Conservation (phyloP, 352 stramenopile species). For the Pilasporangium apinafurcum region DNA sequence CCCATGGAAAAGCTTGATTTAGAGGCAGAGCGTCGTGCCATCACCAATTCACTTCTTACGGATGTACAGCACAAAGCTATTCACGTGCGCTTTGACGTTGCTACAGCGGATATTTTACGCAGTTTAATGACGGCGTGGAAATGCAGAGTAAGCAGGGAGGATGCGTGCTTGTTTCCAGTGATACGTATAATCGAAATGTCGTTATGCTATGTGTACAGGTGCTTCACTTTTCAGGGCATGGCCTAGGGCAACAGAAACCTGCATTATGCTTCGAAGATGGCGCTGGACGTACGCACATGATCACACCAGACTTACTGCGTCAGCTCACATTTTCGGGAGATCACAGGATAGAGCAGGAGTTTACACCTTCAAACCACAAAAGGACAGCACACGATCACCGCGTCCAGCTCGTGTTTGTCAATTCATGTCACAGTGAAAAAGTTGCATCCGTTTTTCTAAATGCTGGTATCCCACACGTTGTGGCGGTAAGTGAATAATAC, state of each 20-base stretch:
- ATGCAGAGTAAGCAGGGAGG: no score
- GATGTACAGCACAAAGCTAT: conserved; percentile 73
- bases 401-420: conserved; percentile 77
- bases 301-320: conserved; percentile 53
- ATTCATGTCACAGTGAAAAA: conserved; percentile 80
- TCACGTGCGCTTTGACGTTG: conserved; percentile 72
- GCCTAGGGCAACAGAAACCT: conserved; percentile 52
- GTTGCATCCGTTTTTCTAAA: conserved; percentile 86
- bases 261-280: conserved; percentile 80
- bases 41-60: conserved; percentile 61
- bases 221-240: conserved; percentile 77
- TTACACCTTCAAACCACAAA: no score
- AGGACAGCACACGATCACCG: conserved; percentile 9
- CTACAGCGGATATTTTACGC: conserved; percentile 64
- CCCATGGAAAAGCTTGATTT: conserved; percentile 83
- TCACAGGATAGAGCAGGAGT: no score
- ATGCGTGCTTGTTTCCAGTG: neutral
- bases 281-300: conserved; percentile 62
- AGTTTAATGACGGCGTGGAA: conserved; percentile 74
- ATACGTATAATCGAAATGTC: neutral
- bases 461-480: conserved; percentile 86
- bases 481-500: conserved; percentile 49
- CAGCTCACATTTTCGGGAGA: conserved; percentile 62
- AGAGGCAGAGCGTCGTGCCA: conserved; percentile 60
- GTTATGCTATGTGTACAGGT: no score